These are phyloP conservation scores for Yueomyces sp. DNA, from an alignment of 805 yeast genomes.

Conservation along the genomic window DNA sequence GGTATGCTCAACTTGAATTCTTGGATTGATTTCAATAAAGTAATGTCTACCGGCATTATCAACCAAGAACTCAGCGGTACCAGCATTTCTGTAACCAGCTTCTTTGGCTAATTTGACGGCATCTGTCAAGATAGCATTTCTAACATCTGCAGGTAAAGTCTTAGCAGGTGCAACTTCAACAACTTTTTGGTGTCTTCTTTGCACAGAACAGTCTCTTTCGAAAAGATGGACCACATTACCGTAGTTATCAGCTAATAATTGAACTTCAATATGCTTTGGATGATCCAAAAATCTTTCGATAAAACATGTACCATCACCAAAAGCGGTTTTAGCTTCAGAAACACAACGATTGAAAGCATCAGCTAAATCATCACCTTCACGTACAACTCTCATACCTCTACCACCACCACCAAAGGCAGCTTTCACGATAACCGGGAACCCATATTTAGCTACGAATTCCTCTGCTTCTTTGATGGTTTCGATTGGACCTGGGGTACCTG, in stretches of 20 bases:
- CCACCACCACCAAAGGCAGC: conserved; percentile 99
- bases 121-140: conserved; percentile 87
- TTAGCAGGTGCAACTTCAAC: conserved; percentile 98
- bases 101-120: conserved; percentile 85
- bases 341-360: conserved; percentile 92
- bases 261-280: conserved; percentile 98
- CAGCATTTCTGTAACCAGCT: conserved; percentile 91
- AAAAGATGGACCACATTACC: conserved; percentile 93
- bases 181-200: conserved; percentile 97
- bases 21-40: conserved; percentile 95
- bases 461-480: conserved; percentile 64
- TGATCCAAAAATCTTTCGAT: conserved; percentile 88
- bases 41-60: conserved; percentile 90
- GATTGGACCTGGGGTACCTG: conserved; percentile 97
- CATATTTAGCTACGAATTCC: conserved; percentile 69
- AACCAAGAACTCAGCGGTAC: conserved; percentile 95
- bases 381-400: conserved; percentile 98
- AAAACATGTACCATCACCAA: conserved; percentile 97
- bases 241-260: conserved; percentile 80
- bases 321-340: conserved; percentile 89
- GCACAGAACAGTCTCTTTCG: conserved; percentile 99
- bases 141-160: conserved; percentile 65
- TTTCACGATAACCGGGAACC: conserved; percentile 92
- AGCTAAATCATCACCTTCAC: conserved; percentile 84
- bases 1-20: conserved; percentile 97